Evolutionary conservation across 257 asterid genomes (phyloP).

Genomic region (Solanum medicagineum): DNA sequence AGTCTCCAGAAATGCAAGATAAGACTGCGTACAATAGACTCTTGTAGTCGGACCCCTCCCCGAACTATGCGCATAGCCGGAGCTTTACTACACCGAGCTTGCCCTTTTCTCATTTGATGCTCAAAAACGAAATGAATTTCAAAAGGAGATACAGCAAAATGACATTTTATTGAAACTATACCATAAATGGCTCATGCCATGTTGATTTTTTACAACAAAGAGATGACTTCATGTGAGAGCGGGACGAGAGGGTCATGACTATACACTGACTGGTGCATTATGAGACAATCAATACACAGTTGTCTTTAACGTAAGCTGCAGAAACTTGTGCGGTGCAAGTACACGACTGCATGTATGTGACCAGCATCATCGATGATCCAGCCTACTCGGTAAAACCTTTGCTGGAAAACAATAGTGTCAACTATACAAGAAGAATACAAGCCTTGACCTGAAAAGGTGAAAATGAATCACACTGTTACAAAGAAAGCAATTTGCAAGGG

Average conservation of each 20-base stretch:
- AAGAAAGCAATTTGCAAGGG: background rate
- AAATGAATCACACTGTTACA: background rate
- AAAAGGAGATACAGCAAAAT: background rate
- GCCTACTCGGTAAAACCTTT: background rate
- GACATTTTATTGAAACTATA: background rate
- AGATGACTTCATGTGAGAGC: background rate
- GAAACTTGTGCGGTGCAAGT: background rate
- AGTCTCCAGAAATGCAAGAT: no score
- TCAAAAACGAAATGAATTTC: background rate
- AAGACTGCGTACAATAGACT: no score
- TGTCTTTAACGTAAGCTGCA: background rate
- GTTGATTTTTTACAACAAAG: background rate
- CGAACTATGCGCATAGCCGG: no score
- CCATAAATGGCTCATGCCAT: background rate
- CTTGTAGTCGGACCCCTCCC: no score
- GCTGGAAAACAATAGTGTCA: background rate
- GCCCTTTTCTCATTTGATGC: background rate
- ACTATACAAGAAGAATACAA: background rate
- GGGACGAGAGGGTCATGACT: background rate
- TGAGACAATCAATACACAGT: background rate
- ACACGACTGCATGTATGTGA: background rate
- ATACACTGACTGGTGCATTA: background rate
- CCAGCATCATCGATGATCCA: background rate
- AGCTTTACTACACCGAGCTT: no score
- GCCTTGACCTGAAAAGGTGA: background rate